These are phyloP conservation scores for Cryptosporidium tyzzeri DNA, from an alignment of 169 alveolate species.

Conservation along the genomic window DNA sequence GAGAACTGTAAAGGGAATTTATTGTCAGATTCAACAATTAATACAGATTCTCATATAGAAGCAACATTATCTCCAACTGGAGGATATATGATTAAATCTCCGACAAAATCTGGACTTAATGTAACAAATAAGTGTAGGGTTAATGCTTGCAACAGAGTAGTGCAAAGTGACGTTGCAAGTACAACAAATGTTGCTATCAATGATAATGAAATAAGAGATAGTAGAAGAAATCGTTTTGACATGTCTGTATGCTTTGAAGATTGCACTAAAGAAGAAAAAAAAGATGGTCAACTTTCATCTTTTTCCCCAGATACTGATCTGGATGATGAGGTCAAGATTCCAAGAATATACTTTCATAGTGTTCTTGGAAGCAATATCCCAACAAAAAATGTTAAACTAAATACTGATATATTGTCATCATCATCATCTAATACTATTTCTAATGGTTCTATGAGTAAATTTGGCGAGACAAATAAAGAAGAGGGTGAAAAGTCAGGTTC, in stretches of 20 bases:
- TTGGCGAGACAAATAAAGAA: background rate
- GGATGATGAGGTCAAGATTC: background rate
- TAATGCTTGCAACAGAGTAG: slow-evolving; percentile 11
- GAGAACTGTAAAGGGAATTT: background rate
- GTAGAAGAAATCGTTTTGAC: background rate
- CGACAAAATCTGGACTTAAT: background rate
- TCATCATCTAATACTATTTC: background rate
- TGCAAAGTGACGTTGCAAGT: slow-evolving; percentile 14
- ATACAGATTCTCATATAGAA: background rate
- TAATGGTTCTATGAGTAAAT: background rate
- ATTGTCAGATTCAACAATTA: background rate
- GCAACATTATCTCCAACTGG: background rate
- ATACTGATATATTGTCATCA: background rate
- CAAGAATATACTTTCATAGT: background rate
- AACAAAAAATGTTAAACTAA: background rate
- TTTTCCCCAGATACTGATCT: background rate
- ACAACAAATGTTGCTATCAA: background rate
- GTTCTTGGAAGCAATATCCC: background rate
- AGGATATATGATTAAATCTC: background rate
- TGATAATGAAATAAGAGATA: background rate
- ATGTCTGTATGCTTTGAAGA: background rate
- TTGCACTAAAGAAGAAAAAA: background rate
- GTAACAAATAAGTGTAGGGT: background rate
- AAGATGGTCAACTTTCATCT: background rate
- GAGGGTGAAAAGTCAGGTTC: background rate